These are phyloP conservation scores for Simmondsia chinensis DNA, from an alignment of 148 eudicot genomes.

Conservation along the genomic window DNA sequence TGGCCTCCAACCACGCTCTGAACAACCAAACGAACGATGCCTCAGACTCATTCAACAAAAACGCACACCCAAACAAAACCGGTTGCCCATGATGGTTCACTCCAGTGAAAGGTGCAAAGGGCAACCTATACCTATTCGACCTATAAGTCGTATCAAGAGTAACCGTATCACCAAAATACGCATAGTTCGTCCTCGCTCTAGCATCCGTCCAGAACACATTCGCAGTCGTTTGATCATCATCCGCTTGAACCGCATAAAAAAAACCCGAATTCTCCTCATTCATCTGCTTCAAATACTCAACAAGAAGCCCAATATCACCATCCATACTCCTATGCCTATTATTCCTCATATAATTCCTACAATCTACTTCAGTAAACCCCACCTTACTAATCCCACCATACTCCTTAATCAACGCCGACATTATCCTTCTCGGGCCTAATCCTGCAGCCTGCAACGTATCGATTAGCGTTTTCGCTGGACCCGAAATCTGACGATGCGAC, in stretches of 20 bases:
- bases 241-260: slow-evolving; percentile 31
- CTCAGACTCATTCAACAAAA: slow-evolving; percentile 40
- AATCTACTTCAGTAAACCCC: slow-evolving; percentile 56
- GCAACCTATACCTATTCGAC: slow-evolving; percentile 53
- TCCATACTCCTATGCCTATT: slow-evolving; percentile 33
- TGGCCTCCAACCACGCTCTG: slow-evolving; percentile 36
- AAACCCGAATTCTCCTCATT: slow-evolving; percentile 21
- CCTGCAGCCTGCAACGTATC: slow-evolving; percentile 50
- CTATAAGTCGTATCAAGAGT: slow-evolving; percentile 46
- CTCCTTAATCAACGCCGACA: slow-evolving; percentile 45
- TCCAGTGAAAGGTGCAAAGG: slow-evolving; percentile 47
- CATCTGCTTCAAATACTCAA: slow-evolving; percentile 41
- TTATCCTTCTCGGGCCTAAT: slow-evolving; percentile 44
- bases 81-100: slow-evolving; percentile 48
- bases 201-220: slow-evolving; percentile 47
- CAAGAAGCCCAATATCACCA: slow-evolving; percentile 31
- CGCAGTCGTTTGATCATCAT: slow-evolving; percentile 25
- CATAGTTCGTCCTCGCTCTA: slow-evolving; percentile 28
- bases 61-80: slow-evolving; percentile 54
- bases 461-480: slow-evolving; percentile 43
- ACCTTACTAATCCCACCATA: slow-evolving; percentile 52
- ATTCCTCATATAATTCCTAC: slow-evolving; percentile 49
- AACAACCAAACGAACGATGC: slow-evolving; percentile 45
- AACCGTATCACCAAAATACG: slow-evolving; percentile 46
- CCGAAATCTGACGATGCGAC: slow-evolving; percentile 45